Base-by-base conservation (phyloP, 1,284 basidiomycete species). In the Heterobasidion irregulare region DNA sequence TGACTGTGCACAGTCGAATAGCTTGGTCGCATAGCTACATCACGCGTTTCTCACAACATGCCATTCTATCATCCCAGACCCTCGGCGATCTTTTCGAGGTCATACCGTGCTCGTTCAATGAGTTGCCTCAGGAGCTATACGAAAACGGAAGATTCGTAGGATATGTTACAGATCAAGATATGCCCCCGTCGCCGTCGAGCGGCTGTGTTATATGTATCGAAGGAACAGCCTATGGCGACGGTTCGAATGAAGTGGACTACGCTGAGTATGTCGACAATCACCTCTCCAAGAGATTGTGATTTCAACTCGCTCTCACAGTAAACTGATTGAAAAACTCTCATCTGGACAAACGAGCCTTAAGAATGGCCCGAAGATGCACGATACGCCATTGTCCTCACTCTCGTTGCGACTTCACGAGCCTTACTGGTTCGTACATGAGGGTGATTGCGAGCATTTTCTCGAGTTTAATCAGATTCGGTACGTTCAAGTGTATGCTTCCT, bases 401-500 rank as follows among this genome's bases (percentile, higher is more conserved):
- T 70, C 72, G 6, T 65, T 90, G 19, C 75, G 82, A 44, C 66
- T 89, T 34, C 79, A 86, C 59, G 75, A 87, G 62, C 90, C 91
- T 1, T 92, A 92, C 62, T 90, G 85, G 82, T 70, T 91, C 55
- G 69, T 92, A 16, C 90, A 93, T 63, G 77, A 80, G 56, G 91
- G 90, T 26, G 84, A 81, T 61, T 92, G 88, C 62, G 89, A 92
- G 61, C 91, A 93, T 64, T 86, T 84, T 64, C 64, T 89, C 41
- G 77, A 86, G 15, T 61, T 93, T 32, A 84, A 90, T 58, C 75
- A 84, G 56, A 83, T 93, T 59, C 77, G 89, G 91, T 83, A 59
- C 53, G 72, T 62, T 34, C 16, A 44, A 44, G 36, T 36, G 52
- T 16, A 52, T 52, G 32, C 38, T 36, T 50, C 47, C 13, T 33